phyloP scores from a whole-genome alignment of 2,329 filamentous ascomycete species.

The Ilyonectria sp. region DNA sequence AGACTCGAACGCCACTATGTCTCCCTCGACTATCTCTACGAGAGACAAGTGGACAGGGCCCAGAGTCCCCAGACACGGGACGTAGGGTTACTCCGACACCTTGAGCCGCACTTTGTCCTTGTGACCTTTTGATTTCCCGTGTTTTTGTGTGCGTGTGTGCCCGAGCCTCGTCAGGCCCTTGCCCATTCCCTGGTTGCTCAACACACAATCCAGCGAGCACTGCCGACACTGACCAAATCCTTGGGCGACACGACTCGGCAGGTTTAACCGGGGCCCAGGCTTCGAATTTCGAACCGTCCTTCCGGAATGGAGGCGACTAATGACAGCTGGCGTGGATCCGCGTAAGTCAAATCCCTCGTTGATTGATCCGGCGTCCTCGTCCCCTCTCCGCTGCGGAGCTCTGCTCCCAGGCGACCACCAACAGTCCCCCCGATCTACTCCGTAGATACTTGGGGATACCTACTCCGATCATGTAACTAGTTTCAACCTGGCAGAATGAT shows the following conservation, averaged over 20 bases:
- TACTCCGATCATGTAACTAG: constrained; percentile 17
- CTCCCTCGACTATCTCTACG: constrained; percentile 1
- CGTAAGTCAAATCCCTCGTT: constrained; percentile 37
- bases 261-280: constrained; percentile 17
- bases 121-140: background rate
- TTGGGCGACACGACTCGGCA: constrained; percentile 27
- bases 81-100: background rate
- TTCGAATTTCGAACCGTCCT: constrained; percentile 15
- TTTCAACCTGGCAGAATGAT: background rate
- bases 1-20: constrained; percentile 3
- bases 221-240: constrained; percentile 7
- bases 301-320: constrained; percentile 36
- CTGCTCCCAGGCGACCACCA: constrained; percentile 1
- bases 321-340: constrained; percentile 23
- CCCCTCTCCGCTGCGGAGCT: constrained; percentile 22
- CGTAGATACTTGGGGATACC: background rate
- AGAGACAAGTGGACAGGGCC: background rate
- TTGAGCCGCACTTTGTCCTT: background rate
- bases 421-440: background rate
- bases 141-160: constrained; percentile 13
- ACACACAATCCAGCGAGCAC: constrained; percentile 22
- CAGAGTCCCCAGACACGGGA: background rate
- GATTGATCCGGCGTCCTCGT: constrained; percentile 19
- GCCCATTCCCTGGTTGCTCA: background rate
- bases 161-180: constrained; percentile 17